Evolutionary conservation across 768 basidiomycete species (phyloP), one percentile per base, ranked within the genome.

Genomic region (Sutorius australiensis): DNA sequence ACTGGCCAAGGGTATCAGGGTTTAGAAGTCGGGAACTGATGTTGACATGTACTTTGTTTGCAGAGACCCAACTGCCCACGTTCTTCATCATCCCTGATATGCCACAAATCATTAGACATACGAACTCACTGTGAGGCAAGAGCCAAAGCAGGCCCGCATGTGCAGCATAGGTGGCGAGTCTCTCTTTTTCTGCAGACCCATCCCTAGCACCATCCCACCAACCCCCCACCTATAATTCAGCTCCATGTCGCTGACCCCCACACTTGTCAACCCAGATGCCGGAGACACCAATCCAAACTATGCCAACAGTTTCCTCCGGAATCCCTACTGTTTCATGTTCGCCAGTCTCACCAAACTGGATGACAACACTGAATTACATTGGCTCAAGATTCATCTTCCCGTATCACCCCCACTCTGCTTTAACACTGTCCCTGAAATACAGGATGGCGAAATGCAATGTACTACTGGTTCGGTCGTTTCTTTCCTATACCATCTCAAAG

Each of bases 311-410:
- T 92, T 84, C 66, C 78, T 92, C 16, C 91, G 93, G 66, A 92
- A 95, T 61, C 93, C 93, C 0, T 95, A 95, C 67, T 95, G 92
- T 67, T 94, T 95, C 71, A 94, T 95, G 89, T 94, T 92, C 62
- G 92, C 93, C 24, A 86, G 84, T 64, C 79, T 94, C 37, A 91
- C 92, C 2, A 86, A 92, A 61, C 89, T 90, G 0, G 92, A 94
- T 61, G 87, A 90, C 56, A 91, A 95, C 60, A 80, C 86, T 12
- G 93, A 95, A 69, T 69, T 95, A 40, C 94, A 97, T 63, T 88
- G 91, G 82, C 76, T 84, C 61, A 85, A 92, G 77, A 85, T 86
- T 48, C 21, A 72, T 53, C 24, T 48, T 11, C 31, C 40, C 21
- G 45, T 9, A 1, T 39, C 28, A 16, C 4, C 24, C 3, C 5